Evolutionary conservation across 2,329 filamentous ascomycete genomes (phyloP), one percentile per base, ranked within the genome.

Genomic region (Aureobasidium sp.): DNA sequence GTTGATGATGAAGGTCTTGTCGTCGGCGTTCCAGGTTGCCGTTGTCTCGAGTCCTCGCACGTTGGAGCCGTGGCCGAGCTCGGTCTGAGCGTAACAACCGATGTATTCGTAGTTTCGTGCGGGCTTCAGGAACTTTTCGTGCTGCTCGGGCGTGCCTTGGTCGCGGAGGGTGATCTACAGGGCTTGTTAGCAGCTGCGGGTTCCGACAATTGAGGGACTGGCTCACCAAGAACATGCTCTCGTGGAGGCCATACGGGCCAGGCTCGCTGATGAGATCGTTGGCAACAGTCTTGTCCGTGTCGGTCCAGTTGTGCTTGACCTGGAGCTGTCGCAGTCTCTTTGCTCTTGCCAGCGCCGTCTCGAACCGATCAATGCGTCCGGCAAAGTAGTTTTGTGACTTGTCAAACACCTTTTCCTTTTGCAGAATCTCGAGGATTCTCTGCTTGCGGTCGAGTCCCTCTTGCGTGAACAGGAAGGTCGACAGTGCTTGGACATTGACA

Each of bases 1-100:
- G 68, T 90, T 81, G 30, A 90, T 75, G 12, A 75, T 83, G 62
- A 90, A 90, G 3, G 82, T 87, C 74, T 87, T 85, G 68, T 88
- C 83, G 4, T 82, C 73, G 0, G 79, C 72, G 62, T 87, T 84
- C 85, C 85, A 90, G 0, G 81, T 88, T 1, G 85, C 85, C 0
- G 80, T 85, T 0, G 84, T 87, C 69, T 88, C 83, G 11, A 88
- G 73, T 11, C 85, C 85, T 55, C 84, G 74, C 1, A 88, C 86
- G 60, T 90, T 90, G 14, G 82, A 86, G 14, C 86, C 86, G 64
- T 90, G 86, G 16, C 86, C 86, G 35, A 90, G 72, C 68, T 90
- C 86, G 0, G 86, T 90, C 69, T 90, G 86, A 6, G 86, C 86
- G 62, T 90, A 90, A 63, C 86, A 90, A 50, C 86, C 86, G 59